A percentile compares a stretch with the other conserved stretches of the same genome.
phyloP scores from a whole-genome alignment of 176 grass and related monocot species.

The Saccharum officinarum region DNA sequence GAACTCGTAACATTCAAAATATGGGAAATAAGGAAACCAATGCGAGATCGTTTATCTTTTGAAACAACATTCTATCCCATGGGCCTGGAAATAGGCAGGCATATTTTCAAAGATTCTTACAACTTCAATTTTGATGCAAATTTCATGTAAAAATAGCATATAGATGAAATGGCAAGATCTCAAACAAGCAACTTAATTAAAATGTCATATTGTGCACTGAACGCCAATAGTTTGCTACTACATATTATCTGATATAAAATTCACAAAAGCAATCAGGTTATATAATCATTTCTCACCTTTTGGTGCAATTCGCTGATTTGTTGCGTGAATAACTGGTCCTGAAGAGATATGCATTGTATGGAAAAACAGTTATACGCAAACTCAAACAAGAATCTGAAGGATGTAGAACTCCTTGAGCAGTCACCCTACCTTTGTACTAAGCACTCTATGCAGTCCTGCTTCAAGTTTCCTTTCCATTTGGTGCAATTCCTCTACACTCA shows the following conservation, averaged over 20 bases:
- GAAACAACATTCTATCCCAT: not conserved
- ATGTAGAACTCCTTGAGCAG: not conserved
- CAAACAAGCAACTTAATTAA: not conserved
- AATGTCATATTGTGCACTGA: not conserved
- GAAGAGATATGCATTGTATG: slow-evolving; percentile 19
- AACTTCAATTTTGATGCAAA: not conserved
- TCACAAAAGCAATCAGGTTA: not conserved
- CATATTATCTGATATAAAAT: not conserved
- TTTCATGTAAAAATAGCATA: not conserved
- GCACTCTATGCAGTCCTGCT: slow-evolving; percentile 63
- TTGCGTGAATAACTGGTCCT: slow-evolving; percentile 74
- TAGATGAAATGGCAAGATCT: not conserved
- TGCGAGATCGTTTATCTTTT: not conserved
- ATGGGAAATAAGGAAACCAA: not conserved
- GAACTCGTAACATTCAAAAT: not conserved
- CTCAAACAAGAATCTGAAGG: slow-evolving; percentile 1
- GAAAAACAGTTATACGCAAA: slow-evolving; percentile 22
- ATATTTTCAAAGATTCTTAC: slow-evolving; percentile 3
- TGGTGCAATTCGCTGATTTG: slow-evolving; percentile 69
- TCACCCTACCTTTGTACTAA: slow-evolving; percentile 75
- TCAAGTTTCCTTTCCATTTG: slow-evolving; percentile 88
- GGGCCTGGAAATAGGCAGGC: not conserved
- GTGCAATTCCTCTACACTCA: slow-evolving; percentile 72
- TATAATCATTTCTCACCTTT: slow-evolving; percentile 59
- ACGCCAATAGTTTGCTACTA: not conserved